Conservation (phyloP, 768 basidiomycete species). For the Termitomyces sp. region DNA sequence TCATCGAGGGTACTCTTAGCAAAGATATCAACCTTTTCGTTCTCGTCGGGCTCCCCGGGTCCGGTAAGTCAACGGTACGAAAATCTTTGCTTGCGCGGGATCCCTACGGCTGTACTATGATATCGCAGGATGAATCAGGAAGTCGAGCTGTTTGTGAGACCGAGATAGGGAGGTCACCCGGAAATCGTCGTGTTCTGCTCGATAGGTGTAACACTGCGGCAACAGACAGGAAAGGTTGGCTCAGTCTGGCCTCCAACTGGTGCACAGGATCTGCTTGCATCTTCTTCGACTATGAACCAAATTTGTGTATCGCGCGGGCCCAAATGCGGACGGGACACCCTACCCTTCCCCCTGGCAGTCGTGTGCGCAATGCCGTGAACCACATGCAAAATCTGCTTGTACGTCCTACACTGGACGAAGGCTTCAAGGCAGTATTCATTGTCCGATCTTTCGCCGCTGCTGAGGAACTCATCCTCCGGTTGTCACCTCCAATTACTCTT, state of each 20-base stretch:
- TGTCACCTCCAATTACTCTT: conserved; percentile 40
- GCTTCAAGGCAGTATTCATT: conserved; percentile 46
- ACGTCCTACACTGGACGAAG: conserved; percentile 44
- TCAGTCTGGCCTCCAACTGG: conserved; percentile 47
- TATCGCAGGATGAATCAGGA: conserved; percentile 57
- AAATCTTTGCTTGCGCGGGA: conserved; percentile 43
- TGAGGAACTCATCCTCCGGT: conserved; percentile 37
- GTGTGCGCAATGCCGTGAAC: conserved; percentile 51
- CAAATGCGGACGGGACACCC: conserved; percentile 57
- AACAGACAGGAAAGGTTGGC: conserved; percentile 46
- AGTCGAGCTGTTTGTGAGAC: conserved; percentile 46
- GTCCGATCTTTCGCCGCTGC: conserved; percentile 50
- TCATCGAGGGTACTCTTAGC: conserved; percentile 36
- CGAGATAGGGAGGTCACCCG: conserved; percentile 38
- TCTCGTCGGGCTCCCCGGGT: conserved; percentile 59
- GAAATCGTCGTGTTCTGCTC: conserved; percentile 40
- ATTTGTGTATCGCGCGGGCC: conserved; percentile 49
- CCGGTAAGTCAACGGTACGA: conserved; percentile 57
- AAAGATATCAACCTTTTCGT: conserved; percentile 41
- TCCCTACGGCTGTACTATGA: conserved; percentile 36
- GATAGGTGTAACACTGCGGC: conserved; percentile 54
- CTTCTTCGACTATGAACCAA: conserved; percentile 50
- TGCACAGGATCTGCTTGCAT: conserved; percentile 41
- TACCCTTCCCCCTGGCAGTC: conserved; percentile 50
- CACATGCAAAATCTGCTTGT: conserved; percentile 48